Percentiles rank a stretch among this genome's conserved stretches.
These are phyloP conservation scores for Lactarius evosmus DNA, from an alignment of 768 basidiomycete genomes.

Conservation along the genomic window DNA sequence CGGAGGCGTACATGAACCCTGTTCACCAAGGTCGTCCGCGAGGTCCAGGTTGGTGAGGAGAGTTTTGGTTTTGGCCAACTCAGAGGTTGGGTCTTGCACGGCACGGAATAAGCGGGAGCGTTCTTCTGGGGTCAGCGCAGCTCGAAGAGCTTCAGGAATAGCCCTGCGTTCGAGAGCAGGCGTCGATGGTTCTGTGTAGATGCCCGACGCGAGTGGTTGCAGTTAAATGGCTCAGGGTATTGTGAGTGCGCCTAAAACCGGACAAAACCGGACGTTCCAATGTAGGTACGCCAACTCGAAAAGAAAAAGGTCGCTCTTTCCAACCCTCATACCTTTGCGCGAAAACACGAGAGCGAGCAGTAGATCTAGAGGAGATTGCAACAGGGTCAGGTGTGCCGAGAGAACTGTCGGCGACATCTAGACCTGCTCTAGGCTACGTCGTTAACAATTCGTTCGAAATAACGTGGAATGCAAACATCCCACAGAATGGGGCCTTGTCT, in stretches of 20 bases:
- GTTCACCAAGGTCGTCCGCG: slow-evolving; percentile 70
- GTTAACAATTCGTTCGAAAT: not conserved
- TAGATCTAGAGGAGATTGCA: slow-evolving; percentile 83
- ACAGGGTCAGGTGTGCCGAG: slow-evolving; percentile 76
- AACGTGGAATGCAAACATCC: slow-evolving; percentile 4
- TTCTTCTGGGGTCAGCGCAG: slow-evolving; percentile 56
- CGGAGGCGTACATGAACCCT: not conserved
- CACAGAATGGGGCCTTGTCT: slow-evolving; percentile 10
- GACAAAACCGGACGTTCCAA: not conserved
- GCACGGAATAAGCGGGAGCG: slow-evolving; percentile 56
- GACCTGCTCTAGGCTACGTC: slow-evolving; percentile 34
- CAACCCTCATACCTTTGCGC: slow-evolving; percentile 38
- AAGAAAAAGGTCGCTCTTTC: not conserved
- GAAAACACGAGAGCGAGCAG: slow-evolving; percentile 78
- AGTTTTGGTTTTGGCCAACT: slow-evolving; percentile 53
- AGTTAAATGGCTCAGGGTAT: slow-evolving; percentile 83
- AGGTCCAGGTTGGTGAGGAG: slow-evolving; percentile 59
- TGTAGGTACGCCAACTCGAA: not conserved
- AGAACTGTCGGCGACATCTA: slow-evolving; percentile 72
- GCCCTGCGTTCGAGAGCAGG: slow-evolving; percentile 53
- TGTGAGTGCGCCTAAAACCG: slow-evolving; percentile 52
- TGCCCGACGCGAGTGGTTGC: slow-evolving; percentile 63
- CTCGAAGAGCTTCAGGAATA: slow-evolving; percentile 74
- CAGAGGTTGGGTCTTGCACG: slow-evolving; percentile 59
- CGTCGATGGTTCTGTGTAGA: slow-evolving; percentile 53